Percentiles rank a stretch among this genome's conserved stretches.
phyloP scores from a whole-genome alignment of 768 basidiomycete species.

The Sporobolomyces pararoseus region DNA sequence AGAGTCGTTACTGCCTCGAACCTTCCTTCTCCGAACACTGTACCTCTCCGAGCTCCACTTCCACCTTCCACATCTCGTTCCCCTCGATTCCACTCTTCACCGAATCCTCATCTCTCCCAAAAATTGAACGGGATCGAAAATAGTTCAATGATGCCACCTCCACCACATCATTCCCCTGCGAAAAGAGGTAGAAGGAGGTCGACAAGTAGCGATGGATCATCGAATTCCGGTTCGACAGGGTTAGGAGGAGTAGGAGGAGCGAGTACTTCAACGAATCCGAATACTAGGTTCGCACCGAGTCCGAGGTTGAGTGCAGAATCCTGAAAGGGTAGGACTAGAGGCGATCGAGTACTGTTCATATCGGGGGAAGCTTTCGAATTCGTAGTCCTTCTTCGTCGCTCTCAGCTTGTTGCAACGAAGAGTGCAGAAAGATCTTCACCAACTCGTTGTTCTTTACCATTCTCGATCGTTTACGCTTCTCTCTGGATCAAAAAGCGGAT shows the following conservation, averaged over 20 bases:
- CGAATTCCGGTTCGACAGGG: not conserved
- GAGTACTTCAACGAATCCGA: not conserved
- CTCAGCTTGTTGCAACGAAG: too few relatives aligned
- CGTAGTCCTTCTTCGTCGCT: too few relatives aligned
- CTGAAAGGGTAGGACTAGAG: not conserved
- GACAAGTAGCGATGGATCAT: conserved; percentile 4
- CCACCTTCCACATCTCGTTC: not conserved
- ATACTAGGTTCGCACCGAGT: conserved; percentile 15
- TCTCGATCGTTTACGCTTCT: too few relatives aligned
- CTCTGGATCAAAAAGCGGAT: too few relatives aligned
- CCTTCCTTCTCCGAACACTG: conserved; percentile 5
- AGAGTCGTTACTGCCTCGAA: conserved; percentile 4
- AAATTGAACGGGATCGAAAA: not conserved
- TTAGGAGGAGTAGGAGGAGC: conserved; percentile 1
- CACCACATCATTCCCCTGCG: not conserved
- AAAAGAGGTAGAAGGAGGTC: conserved; percentile 7
- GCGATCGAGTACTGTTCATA: too few relatives aligned
- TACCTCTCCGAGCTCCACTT: not conserved
- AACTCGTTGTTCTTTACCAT: too few relatives aligned
- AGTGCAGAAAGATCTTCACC: too few relatives aligned
- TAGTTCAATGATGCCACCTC: not conserved
- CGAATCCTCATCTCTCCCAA: too few relatives aligned
- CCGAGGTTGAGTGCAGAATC: conserved; percentile 9
- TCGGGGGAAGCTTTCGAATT: too few relatives aligned
- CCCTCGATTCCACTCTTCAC: not conserved